phyloP scores from a whole-genome alignment of 371 early-diverging fungal genomes.

The Capniomyces stellatus region DNA sequence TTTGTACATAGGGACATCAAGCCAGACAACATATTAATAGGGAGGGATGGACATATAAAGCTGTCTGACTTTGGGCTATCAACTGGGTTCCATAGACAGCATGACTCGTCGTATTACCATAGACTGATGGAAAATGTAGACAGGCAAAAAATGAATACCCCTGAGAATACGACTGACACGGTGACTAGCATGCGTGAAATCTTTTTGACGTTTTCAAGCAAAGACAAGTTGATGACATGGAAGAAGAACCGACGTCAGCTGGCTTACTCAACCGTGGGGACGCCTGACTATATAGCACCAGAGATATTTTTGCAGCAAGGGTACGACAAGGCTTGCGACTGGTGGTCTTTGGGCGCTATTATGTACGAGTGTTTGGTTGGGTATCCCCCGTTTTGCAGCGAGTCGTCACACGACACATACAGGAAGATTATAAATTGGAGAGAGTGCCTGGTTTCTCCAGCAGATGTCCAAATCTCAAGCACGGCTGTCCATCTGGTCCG shows the following conservation, averaged over 20 bases:
- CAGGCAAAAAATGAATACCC: constrained; percentile 26
- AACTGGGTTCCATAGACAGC: constrained; percentile 95
- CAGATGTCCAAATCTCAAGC: constrained; percentile 74
- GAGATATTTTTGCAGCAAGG: constrained; percentile 87
- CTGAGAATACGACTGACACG: constrained; percentile 21
- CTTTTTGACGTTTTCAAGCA: constrained; percentile 58
- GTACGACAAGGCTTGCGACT: constrained; percentile 95
- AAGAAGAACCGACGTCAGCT: constrained; percentile 80
- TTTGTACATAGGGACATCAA: constrained; percentile 94
- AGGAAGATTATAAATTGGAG: constrained; percentile 93
- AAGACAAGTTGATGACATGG: constrained; percentile 88
- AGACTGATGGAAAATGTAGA: constrained; percentile 39
- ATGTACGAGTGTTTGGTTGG: constrained; percentile 95
- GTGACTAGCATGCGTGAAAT: constrained; percentile 32
- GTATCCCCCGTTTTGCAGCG: constrained; percentile 93
- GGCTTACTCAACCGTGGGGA: constrained; percentile 89
- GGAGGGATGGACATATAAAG: constrained; percentile 73
- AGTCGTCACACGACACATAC: constrained; percentile 89
- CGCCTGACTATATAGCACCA: constrained; percentile 96
- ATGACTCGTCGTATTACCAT: constrained; percentile 87
- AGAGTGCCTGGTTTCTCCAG: constrained; percentile 72
- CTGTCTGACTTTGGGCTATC: constrained; percentile 95
- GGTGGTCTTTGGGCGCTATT: constrained; percentile 98
- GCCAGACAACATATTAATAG: constrained; percentile 74
- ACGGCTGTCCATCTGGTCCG: constrained; percentile 86